Base-by-base conservation (phyloP, 257 asterid species). In the Marsdenia floribunda region DNA sequence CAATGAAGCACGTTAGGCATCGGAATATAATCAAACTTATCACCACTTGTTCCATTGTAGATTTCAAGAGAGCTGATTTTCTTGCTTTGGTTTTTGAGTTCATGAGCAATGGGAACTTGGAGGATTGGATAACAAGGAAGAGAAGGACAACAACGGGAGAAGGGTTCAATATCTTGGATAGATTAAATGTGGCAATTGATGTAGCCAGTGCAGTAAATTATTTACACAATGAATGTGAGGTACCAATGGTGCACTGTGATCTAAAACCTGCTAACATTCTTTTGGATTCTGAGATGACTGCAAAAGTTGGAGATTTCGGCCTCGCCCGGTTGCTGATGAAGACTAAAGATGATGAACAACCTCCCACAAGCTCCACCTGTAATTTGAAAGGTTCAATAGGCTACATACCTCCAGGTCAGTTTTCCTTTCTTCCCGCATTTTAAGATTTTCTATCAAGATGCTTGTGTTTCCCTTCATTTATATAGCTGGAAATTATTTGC, bases 51-150 rank as follows among this genome's bases (percentile, higher is more conserved):
- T 83, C 88, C 63, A 82, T 87, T 16, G 35, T 83, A 35, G 87
- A 83, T 76, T 63, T 79, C 24, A 72, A 70, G 75, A 81, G 83
- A 2, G 79, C 76, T 58, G 90, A 81, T 49, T 88, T 88, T 64
- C 78, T 83, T 16, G 93, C 85, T 19, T 59, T 88, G 68, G 18
- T 88, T 4, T 79, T 66, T 58, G 87, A 85, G 82, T 82, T 80
- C 77, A 81, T 85, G 90, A 80, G 86, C 82, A 88, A 88, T 8
- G 91, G 91, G 79, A 87, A 83, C 78, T 81, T 88, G 81, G 84
- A 79, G 26, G 86, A 83, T 40, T 88, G 88, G 91, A 79, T 88
- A 63, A 63, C 47, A 14, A 87, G 88, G 29, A 82, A 72, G 70
- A 57, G 33, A 14, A 80, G 80, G 52, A 82, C 63, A 10, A 79